Evolutionary conservation across 1,284 basidiomycete species (phyloP), one percentile per base, ranked within the genome.

Genomic region (Puccinia coronata): DNA sequence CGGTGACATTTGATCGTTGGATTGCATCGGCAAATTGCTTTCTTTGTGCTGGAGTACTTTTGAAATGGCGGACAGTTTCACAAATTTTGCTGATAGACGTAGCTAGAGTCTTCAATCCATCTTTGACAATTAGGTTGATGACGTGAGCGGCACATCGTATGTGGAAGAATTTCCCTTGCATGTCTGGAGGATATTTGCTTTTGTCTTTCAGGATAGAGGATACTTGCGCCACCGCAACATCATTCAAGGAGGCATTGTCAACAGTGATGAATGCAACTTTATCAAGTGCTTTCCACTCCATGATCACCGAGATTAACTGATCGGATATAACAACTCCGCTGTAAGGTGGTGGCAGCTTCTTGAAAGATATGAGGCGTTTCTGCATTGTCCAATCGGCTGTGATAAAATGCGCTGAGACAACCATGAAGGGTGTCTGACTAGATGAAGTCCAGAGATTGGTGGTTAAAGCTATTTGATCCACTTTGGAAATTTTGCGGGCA

Each of bases 391-490:
- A 65, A 23, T 65, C 16, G 31, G 31, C 34, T n/a, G 25, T 20
- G 61, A 65, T 65, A 34, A 20, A 36, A n/a, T 41, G 61, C 12
- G 12, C 31, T 36, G 61, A 39, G 11, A 65, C 25, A 3, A 65
- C 61, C 61, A 65, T 65, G 23, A 39, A 65, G 2, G 61, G 61
- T 6, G 61, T 39, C n/a, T 65, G 61, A 41, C 41, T 65, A 39
- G 61, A 65, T 1, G 34, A 65, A 2, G 34, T 57, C 55, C 55
- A 57, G 28, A 57, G 55, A 16, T 57, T 25, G 6, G 55, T 57
- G 3, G 16, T 28, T 9, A 65, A 5, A 23, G 9, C 34, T 23
- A 39, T 39, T 65, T 39, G 34, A 65, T 65, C 6, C 8, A 36
- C 5, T 20, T 65, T 3, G 23, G 34, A 1, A 18, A 36, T 5